phyloP scores from a whole-genome alignment of 495 filamentous ascomycete species.

The Penicillium ochrochloron region DNA sequence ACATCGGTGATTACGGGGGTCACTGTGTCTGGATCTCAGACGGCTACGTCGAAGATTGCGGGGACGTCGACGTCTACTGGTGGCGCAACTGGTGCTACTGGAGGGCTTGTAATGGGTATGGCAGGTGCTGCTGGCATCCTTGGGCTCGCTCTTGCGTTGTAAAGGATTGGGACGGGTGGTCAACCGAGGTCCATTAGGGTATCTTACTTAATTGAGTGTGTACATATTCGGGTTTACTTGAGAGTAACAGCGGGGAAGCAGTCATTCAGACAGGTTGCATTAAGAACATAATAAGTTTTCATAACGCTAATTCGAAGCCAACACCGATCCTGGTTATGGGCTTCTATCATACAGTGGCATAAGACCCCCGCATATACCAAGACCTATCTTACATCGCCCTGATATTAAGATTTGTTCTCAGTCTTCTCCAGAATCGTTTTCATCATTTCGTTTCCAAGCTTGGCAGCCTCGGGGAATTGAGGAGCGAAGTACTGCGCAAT shows the following conservation, averaged over 20 bases:
- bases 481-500: conserved; percentile 91
- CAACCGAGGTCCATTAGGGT: too few species aligned
- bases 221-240: background rate
- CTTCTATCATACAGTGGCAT: conserved; percentile 8
- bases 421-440: conserved; percentile 90
- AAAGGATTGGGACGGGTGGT: too few species aligned
- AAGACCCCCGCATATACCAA: background rate
- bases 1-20: too few species aligned
- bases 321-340: background rate
- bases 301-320: background rate
- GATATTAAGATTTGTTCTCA: conserved; percentile 24
- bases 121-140: too few species aligned
- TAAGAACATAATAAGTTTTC: background rate
- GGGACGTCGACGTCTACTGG: too few species aligned
- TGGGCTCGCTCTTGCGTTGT: too few species aligned
- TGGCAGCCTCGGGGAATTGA: conserved; percentile 80
- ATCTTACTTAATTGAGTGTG: too few species aligned
- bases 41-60: too few species aligned
- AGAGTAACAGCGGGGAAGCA: background rate
- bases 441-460: conserved; percentile 95
- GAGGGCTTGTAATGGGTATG: too few species aligned
- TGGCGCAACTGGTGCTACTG: too few species aligned
- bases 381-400: conserved; percentile 12
- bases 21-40: too few species aligned
- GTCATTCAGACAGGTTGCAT: background rate